Conservation (phyloP, 2,329 filamentous ascomycete genomes). For the Furcasterigmium furcatum region DNA sequence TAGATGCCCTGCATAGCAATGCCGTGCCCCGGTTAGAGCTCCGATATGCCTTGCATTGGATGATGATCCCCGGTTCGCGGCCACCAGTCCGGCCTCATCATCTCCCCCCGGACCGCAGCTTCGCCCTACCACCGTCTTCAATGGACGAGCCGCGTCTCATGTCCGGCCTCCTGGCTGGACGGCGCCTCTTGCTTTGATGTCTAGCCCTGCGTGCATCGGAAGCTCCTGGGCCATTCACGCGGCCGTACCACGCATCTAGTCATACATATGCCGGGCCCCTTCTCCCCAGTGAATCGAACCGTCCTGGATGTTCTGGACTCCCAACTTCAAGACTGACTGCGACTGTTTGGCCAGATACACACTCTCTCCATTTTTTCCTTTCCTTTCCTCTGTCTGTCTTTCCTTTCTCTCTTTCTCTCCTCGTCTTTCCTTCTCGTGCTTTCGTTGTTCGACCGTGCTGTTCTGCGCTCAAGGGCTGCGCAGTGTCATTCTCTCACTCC, state of each 20-base stretch:
- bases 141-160: not conserved
- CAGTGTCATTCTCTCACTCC: conserved; percentile 2
- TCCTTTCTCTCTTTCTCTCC: conserved; percentile 7
- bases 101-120: not conserved
- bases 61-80: not conserved
- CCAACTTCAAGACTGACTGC: not conserved
- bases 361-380: not conserved
- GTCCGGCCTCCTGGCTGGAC: not conserved
- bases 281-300: conserved; percentile 1
- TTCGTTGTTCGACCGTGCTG: not conserved
- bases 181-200: conserved; percentile 1
- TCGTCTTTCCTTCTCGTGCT: conserved; percentile 1
- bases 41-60: not conserved
- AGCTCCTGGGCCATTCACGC: conserved; percentile 2
- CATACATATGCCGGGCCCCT: conserved; percentile 7
- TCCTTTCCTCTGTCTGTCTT: conserved; percentile 4
- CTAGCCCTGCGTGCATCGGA: not conserved
- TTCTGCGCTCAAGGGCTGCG: not conserved
- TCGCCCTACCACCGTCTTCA: not conserved
- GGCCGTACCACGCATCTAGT: conserved; percentile 4
- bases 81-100: not conserved
- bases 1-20: not conserved
- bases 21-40: not conserved
- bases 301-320: not conserved
- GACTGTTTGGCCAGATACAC: conserved; percentile 3